Evolutionary conservation across 768 basidiomycete species (phyloP).

Genomic region (Lyophyllum semitale): DNA sequence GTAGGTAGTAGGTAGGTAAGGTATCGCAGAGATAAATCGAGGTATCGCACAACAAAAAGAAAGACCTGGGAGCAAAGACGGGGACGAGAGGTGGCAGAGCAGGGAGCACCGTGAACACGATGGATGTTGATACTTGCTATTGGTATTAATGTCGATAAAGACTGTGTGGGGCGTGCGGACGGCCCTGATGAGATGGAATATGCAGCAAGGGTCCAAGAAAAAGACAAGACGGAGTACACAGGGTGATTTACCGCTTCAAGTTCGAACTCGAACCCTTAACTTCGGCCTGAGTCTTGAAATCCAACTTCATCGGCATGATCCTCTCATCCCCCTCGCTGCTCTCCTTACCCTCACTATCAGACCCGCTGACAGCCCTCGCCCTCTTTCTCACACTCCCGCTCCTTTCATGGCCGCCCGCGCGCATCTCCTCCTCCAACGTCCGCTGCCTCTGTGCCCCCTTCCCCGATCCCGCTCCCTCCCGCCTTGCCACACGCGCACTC

Average conservation of each 20-base stretch:
- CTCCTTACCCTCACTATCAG: slow-evolving; percentile 22
- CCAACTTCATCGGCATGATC: slow-evolving; percentile 26
- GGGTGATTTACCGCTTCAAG: not conserved
- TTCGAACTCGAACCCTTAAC: not conserved
- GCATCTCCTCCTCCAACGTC: slow-evolving; percentile 10
- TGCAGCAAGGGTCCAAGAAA: not conserved
- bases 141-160: not conserved
- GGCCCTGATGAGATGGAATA: not conserved
- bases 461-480: slow-evolving; percentile 1
- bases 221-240: not conserved
- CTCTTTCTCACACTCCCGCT: slow-evolving; percentile 6
- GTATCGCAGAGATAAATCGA: not conserved
- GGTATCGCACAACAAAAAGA: slow-evolving; percentile 2
- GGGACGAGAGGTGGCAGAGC: not conserved
- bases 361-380: slow-evolving; percentile 19
- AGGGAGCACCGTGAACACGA: too few relatives aligned
- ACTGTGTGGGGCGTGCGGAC: not conserved
- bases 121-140: not conserved
- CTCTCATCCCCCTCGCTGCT: slow-evolving; percentile 9
- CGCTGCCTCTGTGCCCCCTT: not conserved
- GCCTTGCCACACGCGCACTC: not conserved
- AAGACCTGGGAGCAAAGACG: not conserved
- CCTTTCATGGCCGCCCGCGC: slow-evolving; percentile 4
- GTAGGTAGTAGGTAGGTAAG: not conserved
- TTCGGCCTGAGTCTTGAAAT: slow-evolving; percentile 22